Evolutionary conservation across 2,329 filamentous ascomycete species (phyloP), one percentile per base, ranked within the genome.

Genomic region (Allantophomopsis cytisporea): DNA sequence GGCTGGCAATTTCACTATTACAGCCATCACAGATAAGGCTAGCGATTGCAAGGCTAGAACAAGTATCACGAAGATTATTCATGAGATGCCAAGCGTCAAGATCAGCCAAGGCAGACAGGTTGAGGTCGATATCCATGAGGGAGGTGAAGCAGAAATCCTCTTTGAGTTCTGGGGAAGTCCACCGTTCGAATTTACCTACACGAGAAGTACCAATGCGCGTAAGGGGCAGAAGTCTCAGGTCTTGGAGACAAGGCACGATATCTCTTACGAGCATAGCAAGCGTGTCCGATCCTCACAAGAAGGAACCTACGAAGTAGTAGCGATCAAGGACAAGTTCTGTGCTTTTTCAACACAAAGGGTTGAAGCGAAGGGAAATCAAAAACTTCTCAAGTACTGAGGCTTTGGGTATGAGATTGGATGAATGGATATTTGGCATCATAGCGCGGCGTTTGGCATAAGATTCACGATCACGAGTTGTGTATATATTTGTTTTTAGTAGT

Each of bases 101-200:
- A 85, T 98, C 48, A 89, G 83, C 54, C 83, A 85, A 52, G 93
- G 93, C 21, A 74, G 74, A 45, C 79, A 84, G 43, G 75, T 79
- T 6, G 77, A 83, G 48, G 80, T 93, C 30, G 91, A 96, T 55
- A 98, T 98, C 45, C 93, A 96, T 58, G 89, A 98, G 64, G 91
- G 91, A 49, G 87, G 87, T 45, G 83, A 93, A 56, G 87, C 91
- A 1, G 85, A 95, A 55, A 87, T 98, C 39, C 65, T 86, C 7
- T 96, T 98, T 51, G 84, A 94, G 52, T 98, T 98, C 62, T 88
- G 83, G 66, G 91, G 93, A 41, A 88, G 84, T 5, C 87, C 91
- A 45, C 91, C 91, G 1, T 98, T 98, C 54, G 91, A 96, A 61
- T 98, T 96, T 56, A 95, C 89, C 41, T 96, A 94, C 59, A 96